Evolutionary conservation across 2,329 filamentous ascomycete genomes (phyloP), one percentile per base, ranked within the genome.

Genomic region (Talaromyces marneffei): DNA sequence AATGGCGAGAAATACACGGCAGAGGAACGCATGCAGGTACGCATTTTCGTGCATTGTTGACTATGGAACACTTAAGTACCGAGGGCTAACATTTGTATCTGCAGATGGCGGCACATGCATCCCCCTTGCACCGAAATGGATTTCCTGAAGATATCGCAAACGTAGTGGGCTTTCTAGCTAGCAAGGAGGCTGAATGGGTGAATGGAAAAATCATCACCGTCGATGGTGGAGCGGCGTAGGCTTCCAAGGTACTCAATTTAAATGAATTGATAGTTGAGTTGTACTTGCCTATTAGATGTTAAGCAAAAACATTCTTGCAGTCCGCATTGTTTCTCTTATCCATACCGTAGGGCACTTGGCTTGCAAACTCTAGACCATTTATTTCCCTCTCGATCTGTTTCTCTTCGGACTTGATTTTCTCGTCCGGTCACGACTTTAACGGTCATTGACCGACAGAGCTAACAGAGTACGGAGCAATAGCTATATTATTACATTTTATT

Each of bases 101-200:
- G 44, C 44, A 59, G 27, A 60, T 60, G 35, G 57, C 48, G 12
- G 57, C 57, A 6, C 33, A 54, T 18, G 48, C 48, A 2, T 60
- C 57, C 2, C 57, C 57, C 6, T 54, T 60, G 57, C 35, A 39
- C 8, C 35, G 57, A 2, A 54, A 54, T 60, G 57, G 57, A 10
- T 60, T 42, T 18, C 57, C 57, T n/a, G 37, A 53, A 8, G 57
- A 60, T 60, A 54, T 60, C 8, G 57, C 57, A 20, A n/a, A 12
- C 2, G 48, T 54, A 1, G 57, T 60, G 6, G 23, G 57, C 12
- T 60, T 60, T 25, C 8, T 60, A 6, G 57, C 25, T 23, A 54
- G 46, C 14, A 60, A 54, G 46, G 57, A 60, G 44, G 48, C 23
- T 4, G 57, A 60, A 27, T 60, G 57, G 48, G 23, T 60, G 10